Conservation (phyloP, 495 filamentous ascomycete genomes). For the Barbatosphaeria neglecta region DNA sequence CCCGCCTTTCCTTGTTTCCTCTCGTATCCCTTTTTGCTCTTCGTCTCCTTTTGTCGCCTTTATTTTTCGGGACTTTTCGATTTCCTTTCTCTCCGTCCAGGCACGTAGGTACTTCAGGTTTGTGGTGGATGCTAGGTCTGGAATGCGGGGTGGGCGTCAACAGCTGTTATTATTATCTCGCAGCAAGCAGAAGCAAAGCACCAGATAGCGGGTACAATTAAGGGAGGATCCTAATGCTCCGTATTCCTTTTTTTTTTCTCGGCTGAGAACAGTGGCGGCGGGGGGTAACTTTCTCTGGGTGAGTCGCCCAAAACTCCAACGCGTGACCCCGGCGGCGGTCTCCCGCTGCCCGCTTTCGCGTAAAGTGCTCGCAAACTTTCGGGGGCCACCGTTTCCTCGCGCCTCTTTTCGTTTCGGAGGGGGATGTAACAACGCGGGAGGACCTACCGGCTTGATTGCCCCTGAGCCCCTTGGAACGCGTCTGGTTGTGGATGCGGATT, state of each 20-base stretch:
- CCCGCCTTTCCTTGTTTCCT: no score
- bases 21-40: background rate
- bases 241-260: no score
- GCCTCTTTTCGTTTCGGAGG: no score
- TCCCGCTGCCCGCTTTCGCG: no score
- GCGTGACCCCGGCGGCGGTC: conserved; percentile 8
- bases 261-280: conserved; percentile 11
- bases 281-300: conserved; percentile 9
- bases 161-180: background rate
- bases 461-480: no score
- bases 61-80: background rate
- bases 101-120: background rate
- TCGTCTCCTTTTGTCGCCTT: background rate
- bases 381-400: no score
- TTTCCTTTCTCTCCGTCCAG: background rate
- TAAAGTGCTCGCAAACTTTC: no score
- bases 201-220: background rate
- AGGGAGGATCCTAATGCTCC: conserved; percentile 1
- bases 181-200: background rate
- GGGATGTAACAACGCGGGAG: no score
- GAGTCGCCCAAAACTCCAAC: conserved; percentile 8
- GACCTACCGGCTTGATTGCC: no score
- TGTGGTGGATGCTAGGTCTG: background rate
- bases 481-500: no score
- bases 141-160: background rate